Conservation (phyloP, 2,329 filamentous ascomycete species). For the Helotiales sp. region DNA sequence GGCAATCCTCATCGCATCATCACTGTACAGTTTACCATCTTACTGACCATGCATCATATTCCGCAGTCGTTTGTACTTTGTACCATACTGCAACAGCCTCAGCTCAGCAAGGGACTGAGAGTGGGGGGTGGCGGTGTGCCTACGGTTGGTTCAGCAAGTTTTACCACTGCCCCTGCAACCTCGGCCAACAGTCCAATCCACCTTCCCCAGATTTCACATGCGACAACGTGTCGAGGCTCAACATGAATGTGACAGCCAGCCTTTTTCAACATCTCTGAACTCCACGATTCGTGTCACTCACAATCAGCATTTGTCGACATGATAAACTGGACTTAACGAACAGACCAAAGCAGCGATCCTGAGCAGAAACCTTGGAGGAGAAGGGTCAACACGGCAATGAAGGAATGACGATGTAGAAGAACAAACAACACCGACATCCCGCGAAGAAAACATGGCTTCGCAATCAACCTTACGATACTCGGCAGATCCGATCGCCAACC, state of each 20-base stretch:
- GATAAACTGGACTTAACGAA: neutral
- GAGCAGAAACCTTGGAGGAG: neutral
- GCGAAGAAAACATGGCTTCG: slow-evolving; percentile 67
- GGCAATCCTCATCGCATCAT: too few species aligned
- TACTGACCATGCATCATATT: too few species aligned
- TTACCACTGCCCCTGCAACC: slow-evolving; percentile 18
- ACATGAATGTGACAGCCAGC: slow-evolving; percentile 6
- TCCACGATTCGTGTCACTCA: neutral
- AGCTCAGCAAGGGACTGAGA: too few species aligned
- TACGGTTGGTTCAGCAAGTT: too few species aligned
- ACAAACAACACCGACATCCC: slow-evolving; percentile 6
- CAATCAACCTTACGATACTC: slow-evolving; percentile 81
- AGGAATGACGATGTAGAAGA: slow-evolving; percentile 25
- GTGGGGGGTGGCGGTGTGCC: too few species aligned
- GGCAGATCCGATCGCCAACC: slow-evolving; percentile 69
- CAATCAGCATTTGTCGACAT: neutral
- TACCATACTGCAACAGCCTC: too few species aligned
- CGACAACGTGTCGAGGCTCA: slow-evolving; percentile 7
- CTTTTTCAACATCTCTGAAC: neutral
- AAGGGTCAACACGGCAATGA: neutral
- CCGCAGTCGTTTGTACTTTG: too few species aligned
- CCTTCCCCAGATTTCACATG: slow-evolving; percentile 27
- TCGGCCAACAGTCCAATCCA: slow-evolving; percentile 13
- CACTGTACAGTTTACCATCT: too few species aligned
- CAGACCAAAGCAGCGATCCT: neutral